Conservation (phyloP, 1,139 yeast species). For the Kodamaea sp. region DNA sequence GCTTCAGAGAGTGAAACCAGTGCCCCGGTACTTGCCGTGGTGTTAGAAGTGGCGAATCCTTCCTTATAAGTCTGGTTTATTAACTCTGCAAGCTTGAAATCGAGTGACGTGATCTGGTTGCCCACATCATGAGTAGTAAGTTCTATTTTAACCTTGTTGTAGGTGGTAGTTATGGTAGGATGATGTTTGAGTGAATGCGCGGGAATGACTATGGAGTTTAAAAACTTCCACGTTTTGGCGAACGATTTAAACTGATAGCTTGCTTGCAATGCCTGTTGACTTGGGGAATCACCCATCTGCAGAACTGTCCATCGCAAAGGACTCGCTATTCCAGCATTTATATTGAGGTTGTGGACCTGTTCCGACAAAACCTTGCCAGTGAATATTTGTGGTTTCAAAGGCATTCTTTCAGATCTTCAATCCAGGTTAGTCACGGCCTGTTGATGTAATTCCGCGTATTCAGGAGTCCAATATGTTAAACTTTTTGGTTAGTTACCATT, state of each 20-base stretch:
- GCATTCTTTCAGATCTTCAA: no score
- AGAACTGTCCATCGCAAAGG: slow-evolving; percentile 4
- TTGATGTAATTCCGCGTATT: no score
- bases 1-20: slow-evolving; percentile 19
- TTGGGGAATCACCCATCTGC: slow-evolving; percentile 3
- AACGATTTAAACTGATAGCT: slow-evolving; percentile 50
- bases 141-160: slow-evolving; percentile 57
- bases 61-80: slow-evolving; percentile 33
- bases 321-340: slow-evolving; percentile 10
- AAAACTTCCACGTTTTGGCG: slow-evolving; percentile 64
- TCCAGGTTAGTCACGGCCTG: no score
- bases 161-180: slow-evolving; percentile 66
- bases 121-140: slow-evolving; percentile 70
- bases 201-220: slow-evolving; percentile 60
- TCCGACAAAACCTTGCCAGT: slow-evolving; percentile 13
- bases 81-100: slow-evolving; percentile 58
- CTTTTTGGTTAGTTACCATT: no score
- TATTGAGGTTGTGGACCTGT: slow-evolving; percentile 13
- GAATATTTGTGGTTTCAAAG: slow-evolving; percentile 7
- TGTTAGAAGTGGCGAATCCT: slow-evolving; percentile 1
- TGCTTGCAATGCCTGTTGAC: slow-evolving; percentile 15
- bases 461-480: no score
- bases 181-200: slow-evolving; percentile 70
- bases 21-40: slow-evolving; percentile 1
- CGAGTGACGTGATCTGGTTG: slow-evolving; percentile 56